Evolutionary conservation across 441 rosid species (phyloP), one percentile per base, ranked within the genome.

Genomic region (Pelargonium australe): DNA sequence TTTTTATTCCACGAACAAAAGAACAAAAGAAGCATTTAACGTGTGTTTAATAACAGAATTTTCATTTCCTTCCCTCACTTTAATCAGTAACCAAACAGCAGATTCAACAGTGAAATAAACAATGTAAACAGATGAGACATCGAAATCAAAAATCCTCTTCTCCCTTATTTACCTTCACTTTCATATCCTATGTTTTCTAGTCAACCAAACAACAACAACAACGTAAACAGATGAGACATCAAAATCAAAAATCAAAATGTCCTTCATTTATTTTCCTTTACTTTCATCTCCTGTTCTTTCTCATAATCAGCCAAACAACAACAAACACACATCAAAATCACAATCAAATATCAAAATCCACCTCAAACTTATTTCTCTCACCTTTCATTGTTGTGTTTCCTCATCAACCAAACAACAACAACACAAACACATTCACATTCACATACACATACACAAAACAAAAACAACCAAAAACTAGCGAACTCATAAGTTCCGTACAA

Each of bases 151-250:
- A 23, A 2, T 16, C 37, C 16, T 43, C 47, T 23, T 10, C 66
- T 13, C 69, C 1, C 14, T 12, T 7, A 49, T 2, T 49, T 49
- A 12, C 17, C 57, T 12, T 10, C 14, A 12, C 6, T 12, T 49
- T 49, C 57, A 49, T 49, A 12, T 49, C 57, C 57, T 4, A 16
- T 13, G 57, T n/a, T 49, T 49, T 49, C 57, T 49, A 9, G n/a
- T 49, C 19, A 51, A n/a, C 5, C 64, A 45, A 53, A 55, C 66
- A 43, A 51, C 40, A 68, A 61, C 45, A 45, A 20, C 12, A 68
- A 25, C 53, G 4, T 53, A 40, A 64, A 23, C 43, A 43, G 43
- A n/a, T 4, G 0, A n/a, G 28, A 9, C 16, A 64, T 16, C 63
- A 37, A 20, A 73, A 2, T 25, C 31, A 25, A 25, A 25, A 25